A percentile compares a stretch with the other conserved stretches of the same genome.
These are phyloP conservation scores for Pseudocercospora fuligena DNA, from an alignment of 2,329 filamentous ascomycete species.

Conservation along the genomic window DNA sequence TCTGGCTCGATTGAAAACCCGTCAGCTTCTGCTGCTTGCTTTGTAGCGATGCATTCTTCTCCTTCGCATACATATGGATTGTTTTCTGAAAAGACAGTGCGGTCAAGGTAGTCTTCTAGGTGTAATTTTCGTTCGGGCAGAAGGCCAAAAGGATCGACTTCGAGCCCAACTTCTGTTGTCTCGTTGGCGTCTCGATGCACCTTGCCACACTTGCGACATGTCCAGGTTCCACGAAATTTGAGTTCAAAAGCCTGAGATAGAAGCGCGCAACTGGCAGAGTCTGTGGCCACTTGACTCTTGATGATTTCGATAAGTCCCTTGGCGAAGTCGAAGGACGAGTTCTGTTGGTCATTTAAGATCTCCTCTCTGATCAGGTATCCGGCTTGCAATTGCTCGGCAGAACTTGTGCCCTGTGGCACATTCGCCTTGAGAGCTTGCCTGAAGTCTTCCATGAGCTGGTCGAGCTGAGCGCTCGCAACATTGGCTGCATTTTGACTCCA, in stretches of 20 bases:
- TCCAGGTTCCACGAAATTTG: background rate
- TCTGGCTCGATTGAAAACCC: too few species aligned
- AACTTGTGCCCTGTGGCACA: background rate
- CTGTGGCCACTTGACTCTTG: background rate
- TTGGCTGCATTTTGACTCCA: background rate
- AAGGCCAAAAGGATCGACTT: background rate
- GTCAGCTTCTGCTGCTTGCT: too few species aligned
- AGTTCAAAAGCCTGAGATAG: background rate
- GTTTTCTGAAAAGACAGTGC: too few species aligned
- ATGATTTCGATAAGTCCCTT: background rate
- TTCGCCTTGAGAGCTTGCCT: background rate
- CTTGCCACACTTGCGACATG: background rate
- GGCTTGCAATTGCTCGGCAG: too few species aligned
- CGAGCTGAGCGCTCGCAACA: background rate
- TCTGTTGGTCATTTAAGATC: background rate
- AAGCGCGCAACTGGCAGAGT: background rate
- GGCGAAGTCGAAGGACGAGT: background rate
- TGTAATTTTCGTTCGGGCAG: background rate
- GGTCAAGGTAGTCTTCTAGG: background rate
- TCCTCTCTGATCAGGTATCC: background rate
- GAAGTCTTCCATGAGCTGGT: background rate
- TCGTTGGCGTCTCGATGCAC: background rate
- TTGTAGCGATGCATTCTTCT: too few species aligned
- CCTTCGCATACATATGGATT: too few species aligned
- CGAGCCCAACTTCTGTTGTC: background rate